Base-by-base conservation (phyloP, 1,284 basidiomycete species). In the Veloboletus limbatus region DNA sequence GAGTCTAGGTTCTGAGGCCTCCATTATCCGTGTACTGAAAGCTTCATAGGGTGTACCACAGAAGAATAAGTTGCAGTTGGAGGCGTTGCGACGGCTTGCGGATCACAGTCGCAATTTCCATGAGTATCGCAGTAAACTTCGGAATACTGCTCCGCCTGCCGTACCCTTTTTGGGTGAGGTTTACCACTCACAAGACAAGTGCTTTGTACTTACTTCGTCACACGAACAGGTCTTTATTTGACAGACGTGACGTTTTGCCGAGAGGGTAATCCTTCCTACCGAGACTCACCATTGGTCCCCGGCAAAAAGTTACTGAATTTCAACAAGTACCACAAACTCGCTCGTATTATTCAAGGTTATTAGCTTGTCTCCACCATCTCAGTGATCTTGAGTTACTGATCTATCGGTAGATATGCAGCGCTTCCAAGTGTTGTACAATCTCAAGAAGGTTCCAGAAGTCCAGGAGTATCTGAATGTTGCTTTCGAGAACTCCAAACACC, bases 211-310 rank as follows among this genome's bases (percentile, higher is more conserved):
- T 40, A 56, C n/a, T 40, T 36, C 40, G 4, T 21, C 10, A 10
- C 47, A 10, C 11, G 27, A 47, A 63, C 55, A 85, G 91, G 91
- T 35, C 72, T 94, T 18, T 92, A 92, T 66, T 71, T 94, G 51
- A 94, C 92, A 4, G 92, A 96, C 67, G 79, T 97, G 51, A 98
- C 94, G 2, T 99, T 98, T 69, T 95, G 92, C 58, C 82, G 89
- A 43, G 96, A 97, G 61, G 96, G 96, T 30, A 98, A 98, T 66
- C 86, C 92, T 8, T 86, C 88, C 8, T 78, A 85, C 57, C 79
- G 96, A 53, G 77, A 85, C n/a, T 89, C 92, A 10, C 89, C 88
- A 2, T 66, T 80, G 48, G 83, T 85, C 45, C 75, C 86, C 3
- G 79, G 81, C 40, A 85, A 92, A 66, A 88, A 86, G 62, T 70